These are phyloP conservation scores for Tetrapisispora nanseiensis DNA, from an alignment of 805 yeast genomes.

Conservation along the genomic window DNA sequence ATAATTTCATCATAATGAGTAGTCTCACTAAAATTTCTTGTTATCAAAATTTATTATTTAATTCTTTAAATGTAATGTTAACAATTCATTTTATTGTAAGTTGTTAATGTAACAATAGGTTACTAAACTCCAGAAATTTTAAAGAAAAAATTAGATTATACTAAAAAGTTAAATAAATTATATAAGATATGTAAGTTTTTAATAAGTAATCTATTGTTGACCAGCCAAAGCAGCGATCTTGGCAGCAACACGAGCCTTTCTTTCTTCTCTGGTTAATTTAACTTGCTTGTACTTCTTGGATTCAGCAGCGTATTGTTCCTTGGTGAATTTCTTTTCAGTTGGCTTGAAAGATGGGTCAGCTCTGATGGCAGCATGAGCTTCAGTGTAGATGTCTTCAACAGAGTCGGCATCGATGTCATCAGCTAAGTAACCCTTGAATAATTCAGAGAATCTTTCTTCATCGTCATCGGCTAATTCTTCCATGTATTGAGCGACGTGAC, in stretches of 20 bases:
- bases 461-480: slow-evolving; percentile 99
- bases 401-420: slow-evolving; percentile 97
- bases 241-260: slow-evolving; percentile 78
- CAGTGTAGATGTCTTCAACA: slow-evolving; percentile 87
- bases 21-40: too few relatives aligned
- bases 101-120: too few relatives aligned
- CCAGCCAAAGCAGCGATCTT: slow-evolving; percentile 86
- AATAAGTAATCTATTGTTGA: slow-evolving; percentile 20
- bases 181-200: slow-evolving; percentile 2
- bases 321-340: slow-evolving; percentile 86
- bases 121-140: background rate
- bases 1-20: too few relatives aligned
- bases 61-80: too few relatives aligned
- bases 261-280: slow-evolving; percentile 87
- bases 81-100: too few relatives aligned
- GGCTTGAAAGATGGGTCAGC: slow-evolving; percentile 89
- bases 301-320: slow-evolving; percentile 96
- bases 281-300: slow-evolving; percentile 83
- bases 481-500: slow-evolving; percentile 99
- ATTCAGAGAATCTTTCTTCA: slow-evolving; percentile 96
- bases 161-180: slow-evolving; percentile 2
- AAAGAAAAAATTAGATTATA: background rate
- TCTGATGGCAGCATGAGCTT: slow-evolving; percentile 94
- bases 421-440: slow-evolving; percentile 92
- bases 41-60: too few relatives aligned